Base-by-base conservation (phyloP, 768 basidiomycete species). In the Boletus reticulatus region DNA sequence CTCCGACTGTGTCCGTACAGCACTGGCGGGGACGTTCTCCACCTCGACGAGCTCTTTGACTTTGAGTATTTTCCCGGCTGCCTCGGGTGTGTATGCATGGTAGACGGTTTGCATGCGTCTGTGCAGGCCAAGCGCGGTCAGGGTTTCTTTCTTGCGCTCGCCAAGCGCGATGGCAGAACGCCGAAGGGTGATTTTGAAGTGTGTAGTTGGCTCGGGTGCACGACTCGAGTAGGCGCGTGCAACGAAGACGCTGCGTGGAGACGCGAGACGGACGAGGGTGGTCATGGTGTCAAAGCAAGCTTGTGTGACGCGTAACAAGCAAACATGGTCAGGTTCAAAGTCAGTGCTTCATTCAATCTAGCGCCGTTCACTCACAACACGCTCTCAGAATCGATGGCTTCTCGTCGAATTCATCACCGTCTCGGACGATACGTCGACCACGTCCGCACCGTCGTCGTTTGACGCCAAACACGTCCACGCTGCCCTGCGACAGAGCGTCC, bases 1-100 rank as follows among this genome's bases (percentile, higher is more conserved):
- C 73, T 90, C 79, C 58, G 80, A 74, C 67, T 84, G 84, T n/a
- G 84, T 87, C 73, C 80, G 78, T 24, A 93, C 90, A 52, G 79
- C 75, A 34, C 78, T 76, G 24, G 76, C 75, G 0, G 87, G 82
- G 16, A 97, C 93, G 67, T 95, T 96, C 70, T 86, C 80, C 42
- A 98, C 94, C 66, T 89, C 81, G 11, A 97, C 83, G 43, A 98
- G 76, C 73, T 98, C 94, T 78, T 97, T 98, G 53, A 97, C 84
- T 22, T 74, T 73, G 46, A 98, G 76, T 48, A 97, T 94, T 71
- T 91, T 90, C 14, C 95, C 94, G 0, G 92, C 94, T 4, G 82
- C 78, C 53, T 87, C 85, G 0, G 86, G 84, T 0, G 80, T 79
- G 64, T 89, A 88, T 4, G 79, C 78, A 62, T 90, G 88, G 66